Evolutionary conservation across 768 basidiomycete species (phyloP).

Genomic region (Amanita thiersii): DNA sequence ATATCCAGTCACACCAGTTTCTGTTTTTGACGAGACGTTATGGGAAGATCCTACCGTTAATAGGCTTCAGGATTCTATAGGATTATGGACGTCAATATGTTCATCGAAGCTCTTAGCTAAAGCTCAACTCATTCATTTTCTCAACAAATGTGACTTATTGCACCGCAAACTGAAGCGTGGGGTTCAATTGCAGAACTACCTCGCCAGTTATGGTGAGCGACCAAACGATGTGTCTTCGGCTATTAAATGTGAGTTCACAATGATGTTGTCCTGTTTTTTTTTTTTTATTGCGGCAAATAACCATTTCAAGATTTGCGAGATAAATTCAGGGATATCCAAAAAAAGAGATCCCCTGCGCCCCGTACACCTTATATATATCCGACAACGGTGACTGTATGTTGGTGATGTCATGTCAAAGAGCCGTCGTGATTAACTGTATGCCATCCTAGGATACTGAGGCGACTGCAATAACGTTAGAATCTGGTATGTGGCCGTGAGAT

Average conservation of each 20-base stretch:
- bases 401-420: neutral
- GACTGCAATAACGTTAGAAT: constrained; percentile 51
- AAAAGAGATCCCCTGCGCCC: constrained; percentile 44
- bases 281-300: neutral
- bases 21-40: constrained; percentile 69
- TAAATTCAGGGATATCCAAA: constrained; percentile 63
- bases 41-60: constrained; percentile 66
- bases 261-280: neutral
- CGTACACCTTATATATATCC: constrained; percentile 57
- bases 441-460: constrained; percentile 47
- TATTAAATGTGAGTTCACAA: constrained; percentile 58
- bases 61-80: constrained; percentile 65
- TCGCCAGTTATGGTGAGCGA: constrained; percentile 61
- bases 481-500: constrained; percentile 26
- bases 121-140: constrained; percentile 54
- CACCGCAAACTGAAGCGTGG: constrained; percentile 57
- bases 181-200: constrained; percentile 43
- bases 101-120: constrained; percentile 54
- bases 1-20: constrained; percentile 58
- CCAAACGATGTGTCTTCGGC: constrained; percentile 58
- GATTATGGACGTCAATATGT: constrained; percentile 66
- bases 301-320: constrained; percentile 45
- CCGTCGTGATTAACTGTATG: constrained; percentile 1
- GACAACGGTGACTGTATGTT: constrained; percentile 60
- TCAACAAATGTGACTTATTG: constrained; percentile 65